Evolutionary conservation across 108 stramenopile species (phyloP).

Genomic region (Nannochloropsis oceanica): DNA sequence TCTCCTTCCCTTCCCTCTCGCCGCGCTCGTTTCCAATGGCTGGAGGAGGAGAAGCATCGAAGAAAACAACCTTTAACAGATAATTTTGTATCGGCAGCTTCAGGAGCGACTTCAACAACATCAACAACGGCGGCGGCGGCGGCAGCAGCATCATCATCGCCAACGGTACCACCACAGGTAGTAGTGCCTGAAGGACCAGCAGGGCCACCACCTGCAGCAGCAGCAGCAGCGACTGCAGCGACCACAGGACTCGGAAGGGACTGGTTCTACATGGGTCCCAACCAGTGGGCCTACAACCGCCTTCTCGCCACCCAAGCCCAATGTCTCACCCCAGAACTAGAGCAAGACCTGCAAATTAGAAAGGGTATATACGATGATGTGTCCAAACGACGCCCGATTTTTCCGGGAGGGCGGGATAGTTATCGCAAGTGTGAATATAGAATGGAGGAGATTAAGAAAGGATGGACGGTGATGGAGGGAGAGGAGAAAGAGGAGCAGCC

Average conservation of each 20-base stretch:
- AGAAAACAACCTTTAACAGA: not conserved
- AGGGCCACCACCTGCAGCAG: no score
- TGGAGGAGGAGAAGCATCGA: not conserved
- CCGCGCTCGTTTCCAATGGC: not conserved
- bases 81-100: no score
- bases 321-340: not conserved
- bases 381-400: not conserved
- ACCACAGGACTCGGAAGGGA: not conserved
- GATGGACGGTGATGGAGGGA: not conserved
- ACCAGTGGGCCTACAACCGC: not conserved
- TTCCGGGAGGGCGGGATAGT: not conserved
- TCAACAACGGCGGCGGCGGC: no score
- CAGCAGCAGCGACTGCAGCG: not conserved
- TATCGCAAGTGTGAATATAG: not conserved
- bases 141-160: no score
- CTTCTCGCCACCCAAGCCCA: not conserved
- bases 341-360: not conserved
- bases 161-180: no score
- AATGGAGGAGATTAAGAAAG: not conserved
- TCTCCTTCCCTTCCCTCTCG: not conserved
- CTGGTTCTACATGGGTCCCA: not conserved
- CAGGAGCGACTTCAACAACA: no score
- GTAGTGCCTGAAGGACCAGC: no score
- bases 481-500: not conserved
- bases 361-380: not conserved